Evolutionary conservation across 768 basidiomycete genomes (phyloP).

Genomic region (Cystofilobasidium ferigula): DNA sequence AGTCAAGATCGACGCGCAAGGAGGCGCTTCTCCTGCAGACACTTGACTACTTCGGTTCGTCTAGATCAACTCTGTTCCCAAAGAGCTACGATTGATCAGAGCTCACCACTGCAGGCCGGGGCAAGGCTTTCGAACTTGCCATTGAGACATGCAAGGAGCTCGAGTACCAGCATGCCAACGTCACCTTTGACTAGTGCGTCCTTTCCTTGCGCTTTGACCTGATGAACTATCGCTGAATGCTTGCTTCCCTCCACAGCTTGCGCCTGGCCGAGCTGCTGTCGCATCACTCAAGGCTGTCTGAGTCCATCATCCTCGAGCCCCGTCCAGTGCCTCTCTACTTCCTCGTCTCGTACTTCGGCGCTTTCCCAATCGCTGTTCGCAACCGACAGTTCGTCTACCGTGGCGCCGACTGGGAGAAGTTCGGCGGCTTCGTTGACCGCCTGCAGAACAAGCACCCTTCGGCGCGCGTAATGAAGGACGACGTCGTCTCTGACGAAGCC

Average conservation of each 20-base stretch:
- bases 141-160: constrained; percentile 88
- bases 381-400: constrained; percentile 47
- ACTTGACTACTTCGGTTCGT: constrained; percentile 78
- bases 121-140: constrained; percentile 94
- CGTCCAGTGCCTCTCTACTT: constrained; percentile 28
- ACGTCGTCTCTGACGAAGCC: constrained; percentile 68
- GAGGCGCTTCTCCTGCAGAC: constrained; percentile 84
- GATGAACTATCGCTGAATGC: background rate
- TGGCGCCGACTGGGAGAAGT: constrained; percentile 91
- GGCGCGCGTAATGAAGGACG: constrained; percentile 62
- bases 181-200: constrained; percentile 81
- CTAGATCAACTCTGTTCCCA: background rate
- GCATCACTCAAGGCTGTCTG: constrained; percentile 31
- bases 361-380: constrained; percentile 21
- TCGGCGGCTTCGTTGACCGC: constrained; percentile 59
- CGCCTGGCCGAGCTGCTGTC: constrained; percentile 43
- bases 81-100: background rate
- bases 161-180: constrained; percentile 71
- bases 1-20: constrained; percentile 86
- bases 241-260: background rate
- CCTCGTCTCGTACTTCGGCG: constrained; percentile 50
- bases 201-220: background rate
- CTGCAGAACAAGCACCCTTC: constrained; percentile 84
- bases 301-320: constrained; percentile 28
- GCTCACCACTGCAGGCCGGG: constrained; percentile 53